Evolutionary conservation across 257 asterid genomes (phyloP).

Genomic region (Ajuga chamaepitys): DNA sequence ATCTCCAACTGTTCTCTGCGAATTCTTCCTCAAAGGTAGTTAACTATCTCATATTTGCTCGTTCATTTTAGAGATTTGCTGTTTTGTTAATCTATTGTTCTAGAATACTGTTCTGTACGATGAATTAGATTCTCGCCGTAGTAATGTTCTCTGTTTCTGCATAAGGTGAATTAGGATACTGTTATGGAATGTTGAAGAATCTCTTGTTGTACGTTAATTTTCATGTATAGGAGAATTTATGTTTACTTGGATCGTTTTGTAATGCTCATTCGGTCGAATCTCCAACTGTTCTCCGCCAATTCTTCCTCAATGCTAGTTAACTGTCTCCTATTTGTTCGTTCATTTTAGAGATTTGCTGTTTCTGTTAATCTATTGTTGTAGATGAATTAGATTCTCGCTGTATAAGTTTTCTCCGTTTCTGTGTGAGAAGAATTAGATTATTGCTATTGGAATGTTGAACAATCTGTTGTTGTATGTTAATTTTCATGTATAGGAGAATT

Average conservation of each 20-base stretch:
- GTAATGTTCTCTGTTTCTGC: background rate
- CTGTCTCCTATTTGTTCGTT: background rate
- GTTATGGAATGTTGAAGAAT: background rate
- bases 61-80: background rate
- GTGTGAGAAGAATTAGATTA: background rate
- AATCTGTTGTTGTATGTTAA: background rate
- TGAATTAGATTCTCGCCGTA: too few species aligned
- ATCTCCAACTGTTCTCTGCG: slow-evolving; percentile 41
- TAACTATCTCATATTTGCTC: background rate
- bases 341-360: background rate
- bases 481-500: background rate
- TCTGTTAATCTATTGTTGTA: background rate
- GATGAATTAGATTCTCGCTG: too few species aligned
- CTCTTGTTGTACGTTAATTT: background rate
- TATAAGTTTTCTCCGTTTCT: background rate
- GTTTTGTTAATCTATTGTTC: background rate
- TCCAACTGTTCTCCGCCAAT: slow-evolving; percentile 36
- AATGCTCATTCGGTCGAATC: slow-evolving; percentile 13
- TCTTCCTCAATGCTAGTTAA: slow-evolving; percentile 39
- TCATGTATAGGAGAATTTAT: background rate
- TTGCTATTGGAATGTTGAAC: background rate
- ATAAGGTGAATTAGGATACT: background rate
- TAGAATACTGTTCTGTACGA: background rate
- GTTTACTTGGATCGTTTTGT: background rate
- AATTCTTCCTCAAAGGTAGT: slow-evolving; percentile 44